Evolutionary conservation across 2,329 filamentous ascomycete species (phyloP), one percentile per base, ranked within the genome.

Genomic region (Paraconiothyrium sp.): DNA sequence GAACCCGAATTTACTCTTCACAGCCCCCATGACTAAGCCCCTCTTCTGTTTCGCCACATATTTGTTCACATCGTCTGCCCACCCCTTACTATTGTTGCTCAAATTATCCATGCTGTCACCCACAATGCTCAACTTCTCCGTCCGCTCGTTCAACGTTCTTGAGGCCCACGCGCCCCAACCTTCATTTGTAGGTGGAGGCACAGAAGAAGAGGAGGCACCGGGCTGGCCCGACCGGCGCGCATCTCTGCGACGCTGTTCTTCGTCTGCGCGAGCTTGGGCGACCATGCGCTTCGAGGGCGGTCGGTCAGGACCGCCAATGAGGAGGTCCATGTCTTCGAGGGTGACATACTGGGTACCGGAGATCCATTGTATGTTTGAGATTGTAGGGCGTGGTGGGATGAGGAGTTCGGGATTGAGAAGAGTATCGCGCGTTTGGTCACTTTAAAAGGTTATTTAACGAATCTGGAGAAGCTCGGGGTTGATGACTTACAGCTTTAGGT

Each of bases 311-410:
- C 94, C 94, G 54, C 94, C 93, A 62, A 99, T 95, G 1, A 99
- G 83, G 2, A 97, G 80, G 73, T 98, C 95, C 72, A 99, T 88
- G 72, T 99, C 95, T 1, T 89, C 85, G 0, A 92, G 90, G 1
- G 92, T 93, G 49, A 99, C 86, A 70, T 96, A 91, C 78, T 97
- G 94, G 1, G 94, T 98, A 4, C 95, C 95, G 0, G 93, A 91
- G 56, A 99, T 93, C 95, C 95, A 99, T 79, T 98, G 93, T 41
- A 99, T 80, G 72, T 96, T 97, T 22, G 92, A 96, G 62, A 99
- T 99, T 0, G 93, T 97, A 0, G 95, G 95, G 2, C 95, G 88
- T 13, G 92, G 85, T 1, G 94, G 94, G 24, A 91, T 85, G 16
- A 86, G 75, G 0, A 92, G 86, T 60, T 91, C 84, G 0, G 92